Evolutionary conservation across 768 basidiomycete genomes (phyloP).

Genomic region (Calocybe indica): DNA sequence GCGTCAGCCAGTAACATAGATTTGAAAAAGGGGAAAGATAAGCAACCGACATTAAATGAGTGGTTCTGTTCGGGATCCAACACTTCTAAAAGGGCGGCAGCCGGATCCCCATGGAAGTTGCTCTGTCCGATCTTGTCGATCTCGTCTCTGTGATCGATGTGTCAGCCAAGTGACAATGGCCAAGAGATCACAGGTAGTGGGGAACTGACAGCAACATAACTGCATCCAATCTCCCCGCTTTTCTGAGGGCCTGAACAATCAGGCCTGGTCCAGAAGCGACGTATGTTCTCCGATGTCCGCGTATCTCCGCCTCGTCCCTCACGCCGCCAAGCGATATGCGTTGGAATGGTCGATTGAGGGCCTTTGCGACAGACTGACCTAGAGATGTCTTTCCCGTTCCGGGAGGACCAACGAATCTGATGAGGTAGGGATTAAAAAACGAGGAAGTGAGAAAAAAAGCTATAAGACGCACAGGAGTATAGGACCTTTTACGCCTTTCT

Average conservation of each 20-base stretch:
- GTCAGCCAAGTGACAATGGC: slow-evolving; percentile 1
- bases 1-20: background rate
- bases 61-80: slow-evolving; percentile 93
- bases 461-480: slow-evolving; percentile 50
- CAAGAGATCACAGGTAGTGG: slow-evolving; percentile 21
- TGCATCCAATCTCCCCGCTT: slow-evolving; percentile 74
- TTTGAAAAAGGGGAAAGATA: background rate
- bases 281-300: slow-evolving; percentile 67
- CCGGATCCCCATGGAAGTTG: slow-evolving; percentile 90
- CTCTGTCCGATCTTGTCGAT: slow-evolving; percentile 87
- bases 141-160: slow-evolving; percentile 56
- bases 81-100: slow-evolving; percentile 85
- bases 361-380: slow-evolving; percentile 82
- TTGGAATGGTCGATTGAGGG: slow-evolving; percentile 82
- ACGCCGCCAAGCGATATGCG: slow-evolving; percentile 91
- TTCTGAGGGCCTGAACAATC: slow-evolving; percentile 82
- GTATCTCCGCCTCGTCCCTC: slow-evolving; percentile 76
- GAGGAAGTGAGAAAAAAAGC: background rate
- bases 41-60: slow-evolving; percentile 57
- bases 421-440: slow-evolving; percentile 7
- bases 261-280: slow-evolving; percentile 84
- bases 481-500: slow-evolving; percentile 59
- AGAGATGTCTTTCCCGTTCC: slow-evolving; percentile 91
- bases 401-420: slow-evolving; percentile 83
- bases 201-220: slow-evolving; percentile 62